phyloP scores from a whole-genome alignment of 1,139 yeast species.

The Eremothecium cymbalariae region DNA sequence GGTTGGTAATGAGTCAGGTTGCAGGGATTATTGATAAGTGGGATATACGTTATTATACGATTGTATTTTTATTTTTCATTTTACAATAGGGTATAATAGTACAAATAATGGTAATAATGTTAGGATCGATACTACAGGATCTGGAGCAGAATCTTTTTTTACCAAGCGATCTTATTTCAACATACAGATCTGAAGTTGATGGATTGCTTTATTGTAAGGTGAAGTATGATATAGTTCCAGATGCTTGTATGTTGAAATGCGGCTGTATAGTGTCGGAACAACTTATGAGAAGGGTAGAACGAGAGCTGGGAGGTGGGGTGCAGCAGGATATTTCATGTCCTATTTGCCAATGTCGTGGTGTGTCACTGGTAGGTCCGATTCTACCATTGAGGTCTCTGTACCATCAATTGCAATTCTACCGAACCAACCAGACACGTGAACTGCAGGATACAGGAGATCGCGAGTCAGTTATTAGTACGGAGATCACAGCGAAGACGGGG shows the following conservation, averaged over 20 bases:
- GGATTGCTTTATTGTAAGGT: constrained; percentile 14
- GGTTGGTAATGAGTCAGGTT: too few species aligned
- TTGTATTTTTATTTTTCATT: too few species aligned
- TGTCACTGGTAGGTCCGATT: constrained; percentile 39
- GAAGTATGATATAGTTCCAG: constrained; percentile 29
- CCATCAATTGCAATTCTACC: constrained; percentile 27
- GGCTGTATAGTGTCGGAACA: constrained; percentile 64
- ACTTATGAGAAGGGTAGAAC: constrained; percentile 16
- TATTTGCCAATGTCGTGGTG: constrained; percentile 36
- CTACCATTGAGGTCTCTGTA: constrained; percentile 48
- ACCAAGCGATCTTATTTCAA: constrained; percentile 19
- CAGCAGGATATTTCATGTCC: constrained; percentile 40
- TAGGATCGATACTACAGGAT: constrained; percentile 17
- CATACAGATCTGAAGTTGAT: constrained; percentile 11
- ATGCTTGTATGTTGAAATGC: constrained; percentile 54
- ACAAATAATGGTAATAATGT: too few species aligned
- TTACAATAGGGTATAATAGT: too few species aligned
- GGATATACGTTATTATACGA: too few species aligned
- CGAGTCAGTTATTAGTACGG: too few species aligned
- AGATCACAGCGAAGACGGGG: constrained; percentile 10
- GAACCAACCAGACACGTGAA: constrained; percentile 1
- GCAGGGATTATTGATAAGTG: too few species aligned
- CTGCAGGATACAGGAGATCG: background rate
- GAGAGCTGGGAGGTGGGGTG: constrained; percentile 8
- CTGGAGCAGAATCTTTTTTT: constrained; percentile 22